A percentile compares a stretch with the other conserved stretches of the same genome.
These are phyloP conservation scores for Yamadazyma tumulicola DNA, from an alignment of 805 yeast species.

Conservation along the genomic window DNA sequence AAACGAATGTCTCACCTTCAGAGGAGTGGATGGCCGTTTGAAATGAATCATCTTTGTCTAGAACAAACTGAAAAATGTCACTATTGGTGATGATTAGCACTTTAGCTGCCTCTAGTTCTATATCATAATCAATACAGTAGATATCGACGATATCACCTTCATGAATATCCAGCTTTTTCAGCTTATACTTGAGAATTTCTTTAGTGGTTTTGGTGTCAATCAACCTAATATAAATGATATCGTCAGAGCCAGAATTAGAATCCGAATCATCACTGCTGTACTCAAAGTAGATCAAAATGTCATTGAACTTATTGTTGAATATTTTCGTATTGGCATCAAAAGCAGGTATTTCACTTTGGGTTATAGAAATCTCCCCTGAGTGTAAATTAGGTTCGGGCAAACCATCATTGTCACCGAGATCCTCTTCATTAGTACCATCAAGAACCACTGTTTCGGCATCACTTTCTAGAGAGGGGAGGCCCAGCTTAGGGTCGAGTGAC, in stretches of 20 bases:
- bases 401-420: not conserved
- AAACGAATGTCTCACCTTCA: not conserved
- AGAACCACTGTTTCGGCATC: conserved; percentile 28
- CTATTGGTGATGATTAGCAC: conserved; percentile 13
- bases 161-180: not conserved
- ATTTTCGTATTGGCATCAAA: conserved; percentile 4
- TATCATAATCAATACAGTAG: conserved; percentile 6
- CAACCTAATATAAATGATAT: conserved; percentile 4
- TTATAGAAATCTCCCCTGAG: not conserved
- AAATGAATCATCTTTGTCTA: conserved; percentile 11
- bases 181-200: not conserved
- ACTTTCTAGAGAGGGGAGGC: conserved; percentile 15
- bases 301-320: conserved; percentile 11
- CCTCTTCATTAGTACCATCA: conserved; percentile 14
- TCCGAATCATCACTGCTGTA: conserved; percentile 5
- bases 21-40: conserved; percentile 1
- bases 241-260: not conserved
- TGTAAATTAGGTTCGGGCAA: conserved; percentile 4
- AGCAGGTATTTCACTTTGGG: not conserved
- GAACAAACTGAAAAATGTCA: conserved; percentile 9
- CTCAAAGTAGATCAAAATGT: conserved; percentile 10
- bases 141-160: conserved; percentile 9
- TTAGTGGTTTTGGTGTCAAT: conserved; percentile 1
- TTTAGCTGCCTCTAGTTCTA: not conserved
- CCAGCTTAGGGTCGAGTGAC: not conserved